Evolutionary conservation across 306 rosid species (phyloP).

Genomic region (Rosa persica): DNA sequence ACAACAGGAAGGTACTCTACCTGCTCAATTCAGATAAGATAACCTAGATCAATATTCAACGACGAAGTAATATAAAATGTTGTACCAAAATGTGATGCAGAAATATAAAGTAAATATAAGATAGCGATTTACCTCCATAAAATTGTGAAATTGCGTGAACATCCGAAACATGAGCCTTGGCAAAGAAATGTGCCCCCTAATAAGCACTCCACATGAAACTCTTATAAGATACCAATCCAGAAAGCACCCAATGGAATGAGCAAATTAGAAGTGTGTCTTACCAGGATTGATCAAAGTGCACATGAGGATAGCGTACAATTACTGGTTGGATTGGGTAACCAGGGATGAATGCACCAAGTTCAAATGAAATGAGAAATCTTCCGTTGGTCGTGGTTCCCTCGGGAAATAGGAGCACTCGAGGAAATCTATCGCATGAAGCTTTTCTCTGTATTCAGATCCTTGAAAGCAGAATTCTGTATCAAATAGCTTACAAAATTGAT

Average conservation of each 20-base stretch:
- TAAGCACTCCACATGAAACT: slow-evolving; percentile 20
- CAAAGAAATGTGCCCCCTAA: slow-evolving; percentile 86
- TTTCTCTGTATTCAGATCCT: slow-evolving; percentile 99
- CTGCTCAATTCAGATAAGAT: slow-evolving; percentile 48
- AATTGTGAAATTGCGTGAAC: slow-evolving; percentile 97
- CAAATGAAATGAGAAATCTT: slow-evolving; percentile 80
- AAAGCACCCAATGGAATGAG: slow-evolving; percentile 24
- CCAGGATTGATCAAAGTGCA: slow-evolving; percentile 99
- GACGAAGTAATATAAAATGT: slow-evolving; percentile 11
- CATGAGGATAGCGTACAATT: slow-evolving; percentile 88
- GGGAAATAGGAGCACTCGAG: slow-evolving; percentile 88
- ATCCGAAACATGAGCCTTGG: slow-evolving; percentile 84
- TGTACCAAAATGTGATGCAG: slow-evolving; percentile 1
- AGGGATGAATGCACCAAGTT: slow-evolving; percentile 93
- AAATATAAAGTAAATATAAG: not conserved
- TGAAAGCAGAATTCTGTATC: slow-evolving; percentile 92
- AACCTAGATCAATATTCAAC: slow-evolving; percentile 18
- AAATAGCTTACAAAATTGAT: slow-evolving; percentile 78
- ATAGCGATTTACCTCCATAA: slow-evolving; percentile 67
- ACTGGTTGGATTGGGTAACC: slow-evolving; percentile 87
- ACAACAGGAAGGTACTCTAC: slow-evolving; percentile 94
- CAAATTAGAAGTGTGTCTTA: slow-evolving; percentile 37
- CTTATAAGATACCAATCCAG: slow-evolving; percentile 22
- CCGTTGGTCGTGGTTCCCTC: slow-evolving; percentile 99
- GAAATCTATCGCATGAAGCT: slow-evolving; percentile 82